Percentiles rank a stretch among this genome's conserved stretches.
These are phyloP conservation scores for Parasitella parasitica DNA, from an alignment of 371 early-diverging fungal species.

Conservation along the genomic window DNA sequence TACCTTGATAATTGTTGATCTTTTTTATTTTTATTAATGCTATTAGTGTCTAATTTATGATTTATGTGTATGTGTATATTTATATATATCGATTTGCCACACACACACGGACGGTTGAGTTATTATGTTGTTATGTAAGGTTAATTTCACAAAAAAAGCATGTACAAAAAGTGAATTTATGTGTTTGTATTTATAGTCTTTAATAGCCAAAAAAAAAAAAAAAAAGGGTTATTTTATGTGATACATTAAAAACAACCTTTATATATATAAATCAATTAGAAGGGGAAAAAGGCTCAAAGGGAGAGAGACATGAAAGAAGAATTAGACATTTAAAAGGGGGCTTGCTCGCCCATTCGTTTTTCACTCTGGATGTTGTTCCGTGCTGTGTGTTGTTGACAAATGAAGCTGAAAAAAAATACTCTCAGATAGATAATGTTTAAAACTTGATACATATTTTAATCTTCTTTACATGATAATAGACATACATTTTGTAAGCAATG, in stretches of 20 bases:
- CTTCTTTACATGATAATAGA: background rate
- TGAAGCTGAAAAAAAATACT: background rate
- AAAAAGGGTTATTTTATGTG: slow-evolving; percentile 5
- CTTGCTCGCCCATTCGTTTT: too few relatives aligned
- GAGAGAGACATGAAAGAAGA: background rate
- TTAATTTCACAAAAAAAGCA: too few relatives aligned
- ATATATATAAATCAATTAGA: slow-evolving; percentile 2
- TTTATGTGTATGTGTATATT: background rate
- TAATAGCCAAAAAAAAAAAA: background rate
- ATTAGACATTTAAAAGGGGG: background rate
- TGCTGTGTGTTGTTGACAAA: too few relatives aligned
- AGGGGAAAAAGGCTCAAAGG: background rate
- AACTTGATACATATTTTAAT: slow-evolving; percentile 8
- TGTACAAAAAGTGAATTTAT: background rate
- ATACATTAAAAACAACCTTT: slow-evolving; percentile 12
- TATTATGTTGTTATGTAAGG: too few relatives aligned
- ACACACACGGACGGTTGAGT: background rate
- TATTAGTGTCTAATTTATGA: background rate
- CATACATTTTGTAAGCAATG: background rate
- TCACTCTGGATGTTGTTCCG: too few relatives aligned
- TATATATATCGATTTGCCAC: background rate
- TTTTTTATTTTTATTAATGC: background rate
- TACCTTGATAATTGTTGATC: background rate
- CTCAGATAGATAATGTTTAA: background rate
- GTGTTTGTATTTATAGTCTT: background rate